These are phyloP conservation scores for Dictyostelium firmibasis DNA, from an alignment of 78 protist species.

Conservation along the genomic window DNA sequence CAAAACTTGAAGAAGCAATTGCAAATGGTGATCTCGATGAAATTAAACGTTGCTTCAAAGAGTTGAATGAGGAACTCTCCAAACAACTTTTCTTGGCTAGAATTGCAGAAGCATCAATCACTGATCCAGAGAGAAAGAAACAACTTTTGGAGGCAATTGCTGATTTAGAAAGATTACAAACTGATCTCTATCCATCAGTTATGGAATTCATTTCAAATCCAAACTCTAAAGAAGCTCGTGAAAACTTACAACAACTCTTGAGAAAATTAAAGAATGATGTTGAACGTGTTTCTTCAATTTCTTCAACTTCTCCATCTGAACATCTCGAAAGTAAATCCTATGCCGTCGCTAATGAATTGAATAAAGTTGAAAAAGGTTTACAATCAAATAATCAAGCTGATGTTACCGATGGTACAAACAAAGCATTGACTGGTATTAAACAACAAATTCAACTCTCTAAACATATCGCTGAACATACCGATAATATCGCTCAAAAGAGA, in stretches of 20 bases:
- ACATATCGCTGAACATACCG: conserved; percentile 63
- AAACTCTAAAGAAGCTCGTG: conserved; percentile 1
- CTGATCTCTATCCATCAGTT: conserved; percentile 10
- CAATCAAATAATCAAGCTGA: conserved; percentile 16
- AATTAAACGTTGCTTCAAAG: conserved; percentile 28
- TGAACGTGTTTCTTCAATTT: conserved; percentile 31
- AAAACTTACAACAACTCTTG: neutral
- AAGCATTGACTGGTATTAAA: conserved; percentile 54
- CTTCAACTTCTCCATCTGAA: conserved; percentile 31
- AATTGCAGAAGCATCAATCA: conserved; percentile 53
- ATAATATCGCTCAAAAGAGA: conserved; percentile 41
- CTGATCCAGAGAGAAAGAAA: conserved; percentile 67
- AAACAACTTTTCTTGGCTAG: conserved; percentile 62
- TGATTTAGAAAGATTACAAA: conserved; percentile 29
- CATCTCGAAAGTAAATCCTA: conserved; percentile 46
- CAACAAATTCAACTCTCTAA: conserved; percentile 74
- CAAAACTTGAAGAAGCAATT: conserved; percentile 49
- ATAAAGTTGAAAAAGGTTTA: conserved; percentile 29
- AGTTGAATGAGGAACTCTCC: conserved; percentile 32
- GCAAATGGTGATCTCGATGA: conserved; percentile 52
- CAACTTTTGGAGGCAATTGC: conserved; percentile 47
- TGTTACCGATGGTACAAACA: conserved; percentile 34
- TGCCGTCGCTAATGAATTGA: conserved; percentile 56
- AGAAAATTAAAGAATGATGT: conserved; percentile 28
- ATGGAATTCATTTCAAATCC: conserved; percentile 61